These are phyloP conservation scores for Smittium culicis DNA, from an alignment of 371 early-diverging fungal genomes.

Conservation along the genomic window DNA sequence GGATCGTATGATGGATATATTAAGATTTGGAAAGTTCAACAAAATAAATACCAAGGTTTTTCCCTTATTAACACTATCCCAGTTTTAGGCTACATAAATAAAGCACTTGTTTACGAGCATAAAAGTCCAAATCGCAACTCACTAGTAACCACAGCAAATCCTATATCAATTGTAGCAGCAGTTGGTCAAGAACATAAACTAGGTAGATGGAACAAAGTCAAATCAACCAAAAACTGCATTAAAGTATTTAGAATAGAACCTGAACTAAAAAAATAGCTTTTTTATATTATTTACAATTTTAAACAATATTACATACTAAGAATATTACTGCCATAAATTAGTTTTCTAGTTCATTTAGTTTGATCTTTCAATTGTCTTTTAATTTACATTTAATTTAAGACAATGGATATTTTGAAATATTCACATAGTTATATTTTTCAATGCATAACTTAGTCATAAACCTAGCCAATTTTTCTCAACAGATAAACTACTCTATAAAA, in stretches of 20 bases:
- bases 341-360: background rate
- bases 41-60: constrained; percentile 48
- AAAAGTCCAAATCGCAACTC: constrained; percentile 28
- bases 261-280: background rate
- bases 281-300: background rate
- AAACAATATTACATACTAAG: background rate
- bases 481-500: too few relatives aligned
- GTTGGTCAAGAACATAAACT: constrained; percentile 74
- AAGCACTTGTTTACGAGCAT: background rate
- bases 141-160: constrained; percentile 35
- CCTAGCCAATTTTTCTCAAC: too few relatives aligned
- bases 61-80: constrained; percentile 41
- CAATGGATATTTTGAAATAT: background rate
- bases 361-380: background rate
- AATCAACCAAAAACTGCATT: background rate
- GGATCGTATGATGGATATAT: constrained; percentile 85
- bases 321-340: background rate
- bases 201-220: constrained; percentile 63
- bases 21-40: constrained; percentile 69
- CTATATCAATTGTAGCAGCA: constrained; percentile 50
- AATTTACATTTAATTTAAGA: background rate
- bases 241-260: constrained; percentile 1
- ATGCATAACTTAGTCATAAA: background rate
- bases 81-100: constrained; percentile 19
- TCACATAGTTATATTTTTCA: background rate